Evolutionary conservation across 2,329 filamentous ascomycete genomes (phyloP), one percentile per base, ranked within the genome.

Genomic region (Talaromyces marneffei): DNA sequence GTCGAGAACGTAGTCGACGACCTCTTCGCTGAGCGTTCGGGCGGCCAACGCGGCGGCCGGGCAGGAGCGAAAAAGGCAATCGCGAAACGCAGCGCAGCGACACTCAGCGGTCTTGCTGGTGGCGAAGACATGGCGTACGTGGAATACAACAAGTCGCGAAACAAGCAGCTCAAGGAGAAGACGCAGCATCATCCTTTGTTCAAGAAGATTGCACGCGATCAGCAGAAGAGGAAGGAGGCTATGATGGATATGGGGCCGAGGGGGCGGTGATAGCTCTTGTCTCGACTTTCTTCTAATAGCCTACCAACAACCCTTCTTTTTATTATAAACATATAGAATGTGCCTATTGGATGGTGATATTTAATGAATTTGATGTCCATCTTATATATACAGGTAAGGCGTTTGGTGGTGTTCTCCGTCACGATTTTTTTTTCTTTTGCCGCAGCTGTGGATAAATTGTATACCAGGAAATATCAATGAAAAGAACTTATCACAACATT

Each of bases 121-220:
- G 94, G 92, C 0, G 90, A 96, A 72, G 91, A 95, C 72, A 97
- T 99, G 94, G 92, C 93, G n/a, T 97, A 93, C 73, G 86, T 91
- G 61, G 90, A 93, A 74, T 87, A 90, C 75, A 91, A 90, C 75
- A 88, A 87, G 79, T 86, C 82, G 68, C 81, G 83, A 66, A 91
- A 90, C 70, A 87, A 86, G 77, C 80, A 82, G 65, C 75, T 87
- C 69, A 88, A 87, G 78, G 83, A 85, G 71, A 84, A 85, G 68
- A 78, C 78, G 59, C 78, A 75, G n/a, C 78, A 82, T 63, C 83
- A 83, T 68, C 76, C 82, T 0, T 85, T 89, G 70, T 89, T 89
- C 75, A 85, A 83, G 75, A 88, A 88, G 73, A 75, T 88, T 63
- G 79, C 83, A 62, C 78, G 86, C 56, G 85, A 89, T 66, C 82